Base-by-base conservation (phyloP, 2,329 filamentous ascomycete genomes). In the Apiospora rasikravindrae region DNA sequence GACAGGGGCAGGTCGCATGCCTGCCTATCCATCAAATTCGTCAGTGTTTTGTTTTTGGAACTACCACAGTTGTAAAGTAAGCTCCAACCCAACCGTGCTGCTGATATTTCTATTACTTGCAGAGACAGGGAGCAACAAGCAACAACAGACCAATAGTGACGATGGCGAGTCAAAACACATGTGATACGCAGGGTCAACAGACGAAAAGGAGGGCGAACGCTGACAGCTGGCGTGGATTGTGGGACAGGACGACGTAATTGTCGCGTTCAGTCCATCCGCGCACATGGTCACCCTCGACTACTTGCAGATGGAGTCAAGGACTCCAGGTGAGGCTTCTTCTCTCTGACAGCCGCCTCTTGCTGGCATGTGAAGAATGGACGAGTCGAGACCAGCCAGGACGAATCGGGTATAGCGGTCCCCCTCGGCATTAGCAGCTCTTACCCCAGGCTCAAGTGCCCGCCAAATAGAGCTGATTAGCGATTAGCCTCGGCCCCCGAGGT, bases 401-500 rank as follows among this genome's bases (percentile, higher is more conserved):
- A 64, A 74, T 72, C 10, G 33, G 69, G 74, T 29, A 74, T 75
- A 40, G 57, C 40, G 57, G 33, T 40, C 33, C 19, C 47, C 57
- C 57, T 64, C 57, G 57, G 57, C 57, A 64, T 64, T 64, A 40
- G 57, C 29, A 64, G 33, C 57, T 64, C 33, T n/a, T 40, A n/a
- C 57, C 57, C 57, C 57, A 64, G 57, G 57, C 33, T 37, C 29
- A 33, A 57, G 51, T 57, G 51, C 51, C 51, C 51, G 51, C 51
- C 51, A 8, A 57, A 57, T 61, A 61, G 22, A 61, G 57, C 57
- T 66, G 71, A 64, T 33, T 64, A 45, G 64, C 68, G 37, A 69
- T 66, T 29, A 70, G 71, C 71, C 71, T 73, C 71, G 71, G 71
- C 51, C 24, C 69, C 69, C 71, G 49, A 45, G 69, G 57, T 64